Evolutionary conservation across 257 asterid species (phyloP).

Genomic region (Plantago elongata): DNA sequence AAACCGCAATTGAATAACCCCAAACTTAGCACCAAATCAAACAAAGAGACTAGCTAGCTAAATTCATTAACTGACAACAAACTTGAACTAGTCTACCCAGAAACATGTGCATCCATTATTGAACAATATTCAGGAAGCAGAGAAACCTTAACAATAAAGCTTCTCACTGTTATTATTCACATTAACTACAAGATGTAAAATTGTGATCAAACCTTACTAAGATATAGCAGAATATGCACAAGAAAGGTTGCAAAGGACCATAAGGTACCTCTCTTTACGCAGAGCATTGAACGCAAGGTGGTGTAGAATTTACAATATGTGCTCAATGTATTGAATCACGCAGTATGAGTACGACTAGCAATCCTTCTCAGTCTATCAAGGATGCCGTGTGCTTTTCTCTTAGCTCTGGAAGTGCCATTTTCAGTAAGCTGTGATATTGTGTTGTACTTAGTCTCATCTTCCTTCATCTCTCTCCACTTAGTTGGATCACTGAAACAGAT

Average conservation of each 20-base stretch:
- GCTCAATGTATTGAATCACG: conserved; percentile 32
- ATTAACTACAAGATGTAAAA: conserved; percentile 28
- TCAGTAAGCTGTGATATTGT: conserved; percentile 61
- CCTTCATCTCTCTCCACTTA: conserved; percentile 68
- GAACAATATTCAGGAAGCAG: conserved; percentile 11
- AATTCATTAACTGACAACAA: not conserved
- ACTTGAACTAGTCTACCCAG: conserved; percentile 12
- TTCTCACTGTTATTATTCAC: conserved; percentile 39
- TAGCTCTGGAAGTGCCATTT: conserved; percentile 77
- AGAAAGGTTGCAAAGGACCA: conserved; percentile 27
- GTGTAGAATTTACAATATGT: conserved; percentile 67
- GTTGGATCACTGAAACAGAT: conserved; percentile 59
- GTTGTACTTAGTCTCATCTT: conserved; percentile 48
- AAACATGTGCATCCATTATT: conserved; percentile 40
- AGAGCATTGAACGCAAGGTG: conserved; percentile 13
- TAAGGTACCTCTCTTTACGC: conserved; percentile 33
- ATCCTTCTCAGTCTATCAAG: conserved; percentile 63
- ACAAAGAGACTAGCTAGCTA: not conserved
- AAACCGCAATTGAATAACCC: conserved; percentile 6
- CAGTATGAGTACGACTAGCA: conserved; percentile 52
- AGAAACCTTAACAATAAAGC: conserved; percentile 24
- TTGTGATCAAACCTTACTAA: conserved; percentile 36
- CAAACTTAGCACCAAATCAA: conserved; percentile 9
- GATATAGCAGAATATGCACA: conserved; percentile 41
- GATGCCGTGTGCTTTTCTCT: conserved; percentile 75